Evolutionary conservation across 345 rosid species (phyloP), one percentile per base, ranked within the genome.

Genomic region (Arabidopsis arenosa): DNA sequence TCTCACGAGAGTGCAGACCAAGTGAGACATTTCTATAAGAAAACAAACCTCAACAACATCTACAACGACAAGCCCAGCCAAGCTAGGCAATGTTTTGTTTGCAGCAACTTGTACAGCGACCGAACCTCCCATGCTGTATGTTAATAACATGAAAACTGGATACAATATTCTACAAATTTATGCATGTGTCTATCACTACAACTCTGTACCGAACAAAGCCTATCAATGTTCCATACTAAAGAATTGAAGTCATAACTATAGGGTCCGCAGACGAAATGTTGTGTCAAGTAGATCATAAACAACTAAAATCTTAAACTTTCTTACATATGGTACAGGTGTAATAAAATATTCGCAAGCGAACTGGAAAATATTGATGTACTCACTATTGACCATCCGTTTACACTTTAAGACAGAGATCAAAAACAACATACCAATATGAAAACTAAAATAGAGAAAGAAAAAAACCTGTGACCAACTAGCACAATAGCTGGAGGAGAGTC

Each of bases 21-120:
- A 66, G 72, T 60, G 66, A 52, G 30, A 26, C 30, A 61, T 44
- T 47, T 39, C 9, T 23, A n/a, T 18, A 61, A 17, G 43, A 71
- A 80, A 77, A n/a, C 82, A 68, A 75, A 92, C 98, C 97, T 92
- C 98, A 26, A 94, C 96, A 75, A 94, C 98, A 80, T 94, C 98
- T 66, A 94, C 93, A 63, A 95, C 90, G 66, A 95, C 86, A 80
- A 95, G 73, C 52, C 99, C 99, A 56, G 92, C 89, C 87, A 95
- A 83, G 76, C 75, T 86, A 75, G 76, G 80, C 47, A 92, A 82
- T 41, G 68, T 78, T 82, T 85, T 95, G 80, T 77, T 88, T n/a
- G 97, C 96, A 68, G 99, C 97, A 71, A 95, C 88, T 76, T 95
- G 97, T 51, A 95, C 89, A 49, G 97, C 96, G 10, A 95, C 92